Evolutionary conservation across 1,139 yeast genomes (phyloP).

Genomic region (Protomyces inouyei): DNA sequence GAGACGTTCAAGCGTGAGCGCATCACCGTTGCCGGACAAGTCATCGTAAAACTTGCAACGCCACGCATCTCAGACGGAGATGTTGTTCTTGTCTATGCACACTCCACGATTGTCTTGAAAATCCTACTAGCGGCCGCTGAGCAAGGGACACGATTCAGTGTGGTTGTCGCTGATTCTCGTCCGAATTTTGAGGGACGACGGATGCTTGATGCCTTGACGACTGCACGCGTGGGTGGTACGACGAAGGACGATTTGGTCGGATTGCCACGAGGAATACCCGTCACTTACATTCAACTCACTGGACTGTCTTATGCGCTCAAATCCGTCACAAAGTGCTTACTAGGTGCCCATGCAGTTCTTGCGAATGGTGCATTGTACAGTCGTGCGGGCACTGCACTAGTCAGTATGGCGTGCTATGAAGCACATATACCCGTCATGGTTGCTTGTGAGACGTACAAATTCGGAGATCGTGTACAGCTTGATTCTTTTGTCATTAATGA

Average conservation of each 20-base stretch:
- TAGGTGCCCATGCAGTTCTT: slow-evolving; percentile 96
- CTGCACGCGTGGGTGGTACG: slow-evolving; percentile 33
- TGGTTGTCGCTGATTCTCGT: slow-evolving; percentile 88
- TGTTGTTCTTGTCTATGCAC: slow-evolving; percentile 81
- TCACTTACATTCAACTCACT: slow-evolving; percentile 71
- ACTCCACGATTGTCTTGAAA: slow-evolving; percentile 75
- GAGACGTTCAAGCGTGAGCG: slow-evolving; percentile 80
- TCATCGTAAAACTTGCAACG: slow-evolving; percentile 77
- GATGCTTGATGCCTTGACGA: slow-evolving; percentile 59
- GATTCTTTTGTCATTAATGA: slow-evolving; percentile 94
- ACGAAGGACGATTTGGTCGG: background rate
- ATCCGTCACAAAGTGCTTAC: slow-evolving; percentile 81
- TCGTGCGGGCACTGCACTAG: slow-evolving; percentile 89
- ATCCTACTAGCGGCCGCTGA: slow-evolving; percentile 67
- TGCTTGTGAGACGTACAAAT: slow-evolving; percentile 91
- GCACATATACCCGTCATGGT: slow-evolving; percentile 90
- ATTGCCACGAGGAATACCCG: slow-evolving; percentile 48
- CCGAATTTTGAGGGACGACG: slow-evolving; percentile 92
- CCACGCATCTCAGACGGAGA: slow-evolving; percentile 71
- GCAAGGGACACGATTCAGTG: slow-evolving; percentile 64
- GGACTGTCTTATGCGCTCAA: slow-evolving; percentile 72
- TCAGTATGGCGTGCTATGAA: slow-evolving; percentile 85
- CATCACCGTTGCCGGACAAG: slow-evolving; percentile 74
- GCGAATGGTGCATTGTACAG: slow-evolving; percentile 91
- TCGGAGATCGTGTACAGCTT: slow-evolving; percentile 89